Conservation (phyloP, 164 flowering plant genomes). For the Buxus sempervirens region DNA sequence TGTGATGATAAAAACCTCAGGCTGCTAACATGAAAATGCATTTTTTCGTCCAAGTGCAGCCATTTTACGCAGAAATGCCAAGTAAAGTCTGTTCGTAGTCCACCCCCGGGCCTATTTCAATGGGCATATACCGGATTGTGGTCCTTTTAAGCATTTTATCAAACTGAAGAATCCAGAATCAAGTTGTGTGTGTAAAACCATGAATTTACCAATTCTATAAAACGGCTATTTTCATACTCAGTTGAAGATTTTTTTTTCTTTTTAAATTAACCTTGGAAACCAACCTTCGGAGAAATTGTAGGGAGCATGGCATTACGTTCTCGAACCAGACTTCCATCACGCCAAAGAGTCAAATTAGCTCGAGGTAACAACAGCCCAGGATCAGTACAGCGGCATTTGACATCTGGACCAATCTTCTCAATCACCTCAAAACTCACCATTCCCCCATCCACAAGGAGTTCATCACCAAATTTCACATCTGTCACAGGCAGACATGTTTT, state of each 20-base stretch:
- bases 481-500: constrained; percentile 17
- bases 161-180: background rate
- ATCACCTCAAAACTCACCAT: constrained; percentile 99
- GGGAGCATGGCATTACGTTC: constrained; percentile 97
- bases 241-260: background rate
- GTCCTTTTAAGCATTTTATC: background rate
- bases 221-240: background rate
- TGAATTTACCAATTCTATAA: background rate
- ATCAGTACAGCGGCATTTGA: constrained; percentile 85
- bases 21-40: no score
- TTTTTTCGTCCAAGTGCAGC: no score
- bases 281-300: constrained; percentile 94
- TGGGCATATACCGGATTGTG: no score
- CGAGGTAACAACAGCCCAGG: constrained; percentile 93
- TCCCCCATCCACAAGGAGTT: constrained; percentile 96
- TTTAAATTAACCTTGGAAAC: constrained; percentile 1
- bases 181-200: background rate
- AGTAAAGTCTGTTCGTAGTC: no score
- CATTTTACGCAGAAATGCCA: no score
- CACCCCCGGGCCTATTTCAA: no score
- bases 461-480: constrained; percentile 94
- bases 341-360: constrained; percentile 92
- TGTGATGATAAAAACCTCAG: no score
- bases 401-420: constrained; percentile 97
- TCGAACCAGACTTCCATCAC: constrained; percentile 84